These are phyloP conservation scores for Amoeboaphelidium protococcarum DNA, from an alignment of 371 early-diverging fungal genomes.

Conservation along the genomic window DNA sequence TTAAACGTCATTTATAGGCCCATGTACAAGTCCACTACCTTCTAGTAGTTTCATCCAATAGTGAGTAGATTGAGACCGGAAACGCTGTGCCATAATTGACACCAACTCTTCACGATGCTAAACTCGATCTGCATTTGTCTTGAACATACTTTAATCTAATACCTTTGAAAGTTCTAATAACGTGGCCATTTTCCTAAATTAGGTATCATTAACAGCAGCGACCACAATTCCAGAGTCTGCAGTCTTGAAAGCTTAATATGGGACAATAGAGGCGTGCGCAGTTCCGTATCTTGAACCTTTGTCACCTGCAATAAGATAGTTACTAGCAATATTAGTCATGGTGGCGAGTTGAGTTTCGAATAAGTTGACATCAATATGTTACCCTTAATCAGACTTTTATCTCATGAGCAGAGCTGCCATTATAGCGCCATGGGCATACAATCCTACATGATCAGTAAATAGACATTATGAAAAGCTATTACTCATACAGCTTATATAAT, in stretches of 20 bases:
- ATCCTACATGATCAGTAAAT: slow-evolving; percentile 31
- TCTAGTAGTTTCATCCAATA: slow-evolving; percentile 35
- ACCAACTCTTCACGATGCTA: slow-evolving; percentile 33
- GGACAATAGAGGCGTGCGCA: slow-evolving; percentile 64
- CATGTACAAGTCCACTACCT: slow-evolving; percentile 43
- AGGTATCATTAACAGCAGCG: slow-evolving; percentile 65
- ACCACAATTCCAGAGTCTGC: slow-evolving; percentile 54
- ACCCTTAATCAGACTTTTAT: slow-evolving; percentile 31
- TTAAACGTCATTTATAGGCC: slow-evolving; percentile 55
- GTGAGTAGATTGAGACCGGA: slow-evolving; percentile 20
- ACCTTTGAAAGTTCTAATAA: slow-evolving; percentile 23
- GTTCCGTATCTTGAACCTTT: slow-evolving; percentile 67
- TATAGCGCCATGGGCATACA: slow-evolving; percentile 65
- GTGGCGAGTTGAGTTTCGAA: slow-evolving; percentile 54
- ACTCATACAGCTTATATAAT: slow-evolving; percentile 2
- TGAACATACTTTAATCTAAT: slow-evolving; percentile 19
- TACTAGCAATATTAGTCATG: slow-evolving; percentile 62
- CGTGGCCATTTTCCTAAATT: slow-evolving; percentile 35
- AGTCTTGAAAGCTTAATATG: slow-evolving; percentile 65
- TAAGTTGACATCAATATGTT: slow-evolving; percentile 42
- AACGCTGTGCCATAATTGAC: slow-evolving; percentile 17
- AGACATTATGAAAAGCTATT: slow-evolving; percentile 2
- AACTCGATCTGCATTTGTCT: slow-evolving; percentile 40
- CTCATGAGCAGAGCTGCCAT: slow-evolving; percentile 57
- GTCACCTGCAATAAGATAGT: slow-evolving; percentile 45